Evolutionary conservation across 768 basidiomycete species (phyloP).

Genomic region (Pleurotus salmoneostramineus): DNA sequence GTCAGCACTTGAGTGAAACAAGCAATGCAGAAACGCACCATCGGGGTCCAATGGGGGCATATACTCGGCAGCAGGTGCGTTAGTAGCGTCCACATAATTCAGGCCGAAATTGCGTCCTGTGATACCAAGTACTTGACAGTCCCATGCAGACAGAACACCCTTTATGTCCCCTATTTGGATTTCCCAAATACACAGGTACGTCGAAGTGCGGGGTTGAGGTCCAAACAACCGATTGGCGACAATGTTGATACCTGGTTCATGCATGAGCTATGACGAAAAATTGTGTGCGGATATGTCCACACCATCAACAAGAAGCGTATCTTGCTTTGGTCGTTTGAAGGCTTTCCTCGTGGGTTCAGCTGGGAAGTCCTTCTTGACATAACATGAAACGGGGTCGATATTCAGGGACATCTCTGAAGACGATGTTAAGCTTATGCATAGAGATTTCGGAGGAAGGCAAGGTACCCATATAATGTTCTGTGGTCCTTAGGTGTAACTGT

Average conservation of each 20-base stretch:
- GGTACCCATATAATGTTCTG: slow-evolving; percentile 87
- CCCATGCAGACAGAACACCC: slow-evolving; percentile 47
- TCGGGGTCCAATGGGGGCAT: slow-evolving; percentile 68
- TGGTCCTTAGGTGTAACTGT: slow-evolving; percentile 72
- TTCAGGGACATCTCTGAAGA: slow-evolving; percentile 76
- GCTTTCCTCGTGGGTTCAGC: slow-evolving; percentile 32
- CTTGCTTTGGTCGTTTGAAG: slow-evolving; percentile 18
- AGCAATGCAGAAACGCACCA: slow-evolving; percentile 39
- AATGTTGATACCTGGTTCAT: slow-evolving; percentile 64
- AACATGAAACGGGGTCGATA: slow-evolving; percentile 52
- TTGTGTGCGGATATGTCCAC: neutral
- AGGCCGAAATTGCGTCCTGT: slow-evolving; percentile 56
- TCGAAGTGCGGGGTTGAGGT: slow-evolving; percentile 75
- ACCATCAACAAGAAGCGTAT: slow-evolving; percentile 50
- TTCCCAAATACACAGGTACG: slow-evolving; percentile 95
- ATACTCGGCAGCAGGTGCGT: slow-evolving; percentile 76
- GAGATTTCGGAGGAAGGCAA: neutral
- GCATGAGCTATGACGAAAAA: neutral
- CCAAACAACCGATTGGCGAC: slow-evolving; percentile 87
- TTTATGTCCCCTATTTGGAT: slow-evolving; percentile 66
- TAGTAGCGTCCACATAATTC: slow-evolving; percentile 73
- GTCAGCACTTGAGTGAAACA: neutral
- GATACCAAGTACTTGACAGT: slow-evolving; percentile 46
- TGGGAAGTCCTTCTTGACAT: slow-evolving; percentile 42
- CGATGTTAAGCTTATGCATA: neutral